These are phyloP conservation scores for Arctostaphylos glauca DNA, from an alignment of 148 eudicot genomes.

Conservation along the genomic window DNA sequence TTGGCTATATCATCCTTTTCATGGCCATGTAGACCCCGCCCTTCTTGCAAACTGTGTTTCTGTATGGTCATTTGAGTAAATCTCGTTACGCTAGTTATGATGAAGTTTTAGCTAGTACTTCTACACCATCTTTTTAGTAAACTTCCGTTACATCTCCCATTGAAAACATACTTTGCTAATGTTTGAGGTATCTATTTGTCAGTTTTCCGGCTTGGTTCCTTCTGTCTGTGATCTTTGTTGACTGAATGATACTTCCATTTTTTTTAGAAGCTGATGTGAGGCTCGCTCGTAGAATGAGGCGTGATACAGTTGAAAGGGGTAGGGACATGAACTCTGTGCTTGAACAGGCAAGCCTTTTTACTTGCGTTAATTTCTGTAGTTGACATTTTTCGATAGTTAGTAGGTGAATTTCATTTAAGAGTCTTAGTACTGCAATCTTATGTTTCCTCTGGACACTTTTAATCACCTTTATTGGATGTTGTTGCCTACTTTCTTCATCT, in stretches of 20 bases:
- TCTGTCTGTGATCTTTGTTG: constrained; percentile 6
- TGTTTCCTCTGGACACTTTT: background rate
- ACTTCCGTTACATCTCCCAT: background rate
- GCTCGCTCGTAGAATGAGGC: constrained; percentile 95
- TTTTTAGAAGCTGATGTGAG: constrained; percentile 91
- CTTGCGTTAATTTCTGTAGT: constrained; percentile 1
- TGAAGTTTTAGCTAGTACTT: background rate
- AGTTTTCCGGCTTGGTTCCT: background rate
- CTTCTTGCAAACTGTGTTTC: background rate
- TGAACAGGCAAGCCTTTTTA: constrained; percentile 68
- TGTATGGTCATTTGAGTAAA: background rate
- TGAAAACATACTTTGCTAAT: background rate
- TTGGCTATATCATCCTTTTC: too few species aligned
- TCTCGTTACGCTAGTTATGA: background rate
- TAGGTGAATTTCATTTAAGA: background rate
- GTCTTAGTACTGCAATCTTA: background rate
- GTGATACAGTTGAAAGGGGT: constrained; percentile 97
- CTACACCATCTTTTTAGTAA: background rate
- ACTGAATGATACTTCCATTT: background rate
- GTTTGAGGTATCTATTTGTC: background rate
- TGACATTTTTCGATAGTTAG: background rate
- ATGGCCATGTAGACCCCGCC: too few species aligned
- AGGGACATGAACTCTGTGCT: constrained; percentile 94
- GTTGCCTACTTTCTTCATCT: constrained; percentile 1
- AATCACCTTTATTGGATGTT: background rate